Evolutionary conservation across 345 rosid genomes (phyloP), one percentile per base, ranked within the genome.

Genomic region (Hypericum androsaemum): DNA sequence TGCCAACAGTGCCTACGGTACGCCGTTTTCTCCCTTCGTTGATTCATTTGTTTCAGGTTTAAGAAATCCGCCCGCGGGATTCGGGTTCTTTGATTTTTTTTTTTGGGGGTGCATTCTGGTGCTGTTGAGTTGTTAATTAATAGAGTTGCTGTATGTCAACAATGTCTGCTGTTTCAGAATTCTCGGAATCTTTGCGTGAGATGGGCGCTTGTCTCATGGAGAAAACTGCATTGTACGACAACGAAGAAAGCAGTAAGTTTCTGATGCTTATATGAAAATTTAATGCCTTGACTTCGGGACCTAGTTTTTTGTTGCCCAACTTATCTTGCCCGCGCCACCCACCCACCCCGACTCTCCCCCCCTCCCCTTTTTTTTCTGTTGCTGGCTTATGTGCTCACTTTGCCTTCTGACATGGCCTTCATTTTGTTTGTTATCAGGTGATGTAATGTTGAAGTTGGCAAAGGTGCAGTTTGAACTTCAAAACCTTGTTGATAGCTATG

Each of bases 1-100:
- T 0, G 95, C 97, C 13, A 94, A 94, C 65, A 83, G 95, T 60
- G 95, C 97, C 50, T 92, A 74, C 59, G 98, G 98, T 92, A 74
- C 32, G 32, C 32, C 32, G 32, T 22, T 1, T 4, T 22, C 32
- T 22, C 32, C 32, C 32, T 22, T 4, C 32, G 32, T 22, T 4
- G 32, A 22, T 22, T 22, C 32, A 4, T 22, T 22, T 22, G 32
- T 22, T 22, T 22, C 32, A 4, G n/a, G n/a, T n/a, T n/a, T n/a
- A n/a, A n/a, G n/a, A n/a, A n/a, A n/a, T n/a, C 32, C 32, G 32
- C 32, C 32, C n/a, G n/a, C n/a, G n/a, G n/a, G n/a, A n/a, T n/a
- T n/a, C n/a, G n/a, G n/a, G n/a, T n/a, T n/a, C n/a, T n/a, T n/a
- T n/a, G n/a, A n/a, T n/a, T n/a, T n/a, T n/a, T n/a, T n/a, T n/a